Evolutionary conservation across 1,284 basidiomycete genomes (phyloP), one percentile per base, ranked within the genome.

Genomic region (Singerocomus inundabilis): DNA sequence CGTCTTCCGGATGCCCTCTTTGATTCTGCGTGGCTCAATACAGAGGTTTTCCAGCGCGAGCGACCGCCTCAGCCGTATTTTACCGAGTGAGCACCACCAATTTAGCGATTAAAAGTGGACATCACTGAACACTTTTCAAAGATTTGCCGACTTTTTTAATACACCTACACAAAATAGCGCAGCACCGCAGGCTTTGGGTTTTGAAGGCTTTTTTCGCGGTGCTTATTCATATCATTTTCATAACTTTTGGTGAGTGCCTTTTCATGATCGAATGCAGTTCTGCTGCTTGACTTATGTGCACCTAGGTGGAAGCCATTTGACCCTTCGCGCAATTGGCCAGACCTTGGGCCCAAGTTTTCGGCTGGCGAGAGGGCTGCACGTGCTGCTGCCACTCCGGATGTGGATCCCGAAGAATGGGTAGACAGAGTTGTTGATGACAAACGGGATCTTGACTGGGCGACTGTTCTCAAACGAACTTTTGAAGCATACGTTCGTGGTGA

Each of bases 231-330:
- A 93, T 64, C 90, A 93, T 67, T 93, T 85, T 70, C 90, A 92
- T 63, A 91, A 92, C 63, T 89, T 82, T 64, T 90, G 88, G 88
- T 85, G 49, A 55, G 74, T 35, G 47, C 21, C 6, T 33, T 39
- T 34, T 13, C 4, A 10, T 31, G 31, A 41, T 40, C 7, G n/a
- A 15, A 35, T 21, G 18, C 38, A 2, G 6, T 18, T 26, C 7
- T 18, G 2, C 31, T 15, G 10, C 25, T 46, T 53, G 33, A 55
- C 18, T 10, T 0, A 41, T 29, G 18, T 24, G 6, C 24, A 25
- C 10, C 15, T 56, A 94, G 92, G 91, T 96, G 94, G 93, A 84
- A 89, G 53, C 90, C 93, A 3, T 95, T 97, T 60, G 94, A 98
- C 67, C 79, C 88, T 1, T 72, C 81, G 8, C 84, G 93, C 16